Evolutionary conservation across 495 filamentous ascomycete species (phyloP).

Genomic region (Xylaria intraflava): DNA sequence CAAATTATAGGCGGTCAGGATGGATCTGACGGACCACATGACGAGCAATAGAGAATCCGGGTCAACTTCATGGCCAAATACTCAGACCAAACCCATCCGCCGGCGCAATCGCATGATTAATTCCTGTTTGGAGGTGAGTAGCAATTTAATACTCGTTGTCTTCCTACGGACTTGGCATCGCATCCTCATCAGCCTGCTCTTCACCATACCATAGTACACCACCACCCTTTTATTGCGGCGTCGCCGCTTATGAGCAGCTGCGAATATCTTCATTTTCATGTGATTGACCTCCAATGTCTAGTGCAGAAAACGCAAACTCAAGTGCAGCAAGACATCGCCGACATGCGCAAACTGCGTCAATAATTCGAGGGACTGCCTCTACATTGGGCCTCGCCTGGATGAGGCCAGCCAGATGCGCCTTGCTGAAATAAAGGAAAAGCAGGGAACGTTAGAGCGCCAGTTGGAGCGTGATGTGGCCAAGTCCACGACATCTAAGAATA

Average conservation of each 20-base stretch:
- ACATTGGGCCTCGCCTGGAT: constrained; percentile 54
- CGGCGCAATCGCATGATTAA: constrained; percentile 63
- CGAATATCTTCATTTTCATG: background rate
- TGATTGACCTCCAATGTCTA: constrained; percentile 18
- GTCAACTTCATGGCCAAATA: constrained; percentile 13
- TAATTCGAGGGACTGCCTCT: constrained; percentile 57
- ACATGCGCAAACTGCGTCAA: constrained; percentile 62
- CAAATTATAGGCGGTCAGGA: background rate
- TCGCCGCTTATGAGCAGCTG: background rate
- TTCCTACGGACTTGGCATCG: background rate
- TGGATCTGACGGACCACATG: constrained; percentile 6
- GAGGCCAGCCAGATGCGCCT: constrained; percentile 54
- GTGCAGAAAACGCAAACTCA: constrained; percentile 71
- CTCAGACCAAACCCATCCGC: constrained; percentile 43
- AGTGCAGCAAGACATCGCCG: constrained; percentile 68
- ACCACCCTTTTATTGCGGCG: background rate
- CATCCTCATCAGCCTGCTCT: background rate
- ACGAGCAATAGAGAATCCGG: constrained; percentile 17
- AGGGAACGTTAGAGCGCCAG: constrained; percentile 55
- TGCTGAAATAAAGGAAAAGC: constrained; percentile 64
- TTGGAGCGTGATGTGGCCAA: constrained; percentile 51
- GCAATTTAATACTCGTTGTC: background rate
- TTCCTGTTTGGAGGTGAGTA: constrained; percentile 47
- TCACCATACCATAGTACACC: background rate
- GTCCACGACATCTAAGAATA: constrained; percentile 20